Conservation (phyloP, 352 stramenopile species). For the Phytophthora gonapodyides region DNA sequence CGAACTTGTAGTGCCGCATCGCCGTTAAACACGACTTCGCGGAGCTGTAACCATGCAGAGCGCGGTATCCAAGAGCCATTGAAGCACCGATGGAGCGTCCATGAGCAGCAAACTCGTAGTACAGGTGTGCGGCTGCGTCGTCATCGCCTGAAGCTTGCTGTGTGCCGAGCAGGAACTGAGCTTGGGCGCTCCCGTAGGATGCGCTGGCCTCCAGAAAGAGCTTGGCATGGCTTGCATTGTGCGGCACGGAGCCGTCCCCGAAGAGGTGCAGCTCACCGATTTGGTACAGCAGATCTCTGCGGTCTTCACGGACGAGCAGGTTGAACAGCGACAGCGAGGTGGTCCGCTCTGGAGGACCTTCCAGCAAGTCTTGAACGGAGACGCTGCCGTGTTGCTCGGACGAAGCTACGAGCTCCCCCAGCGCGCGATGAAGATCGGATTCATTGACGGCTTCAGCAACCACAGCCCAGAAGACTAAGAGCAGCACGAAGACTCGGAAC, state of each 20-base stretch:
- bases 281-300: conserved; percentile 36
- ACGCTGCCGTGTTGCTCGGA: background rate
- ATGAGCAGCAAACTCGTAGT: conserved; percentile 65
- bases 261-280: conserved; percentile 50
- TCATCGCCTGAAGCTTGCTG: conserved; percentile 26
- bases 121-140: conserved; percentile 35
- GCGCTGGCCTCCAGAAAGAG: conserved; percentile 54
- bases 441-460: conserved; percentile 11
- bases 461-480: conserved; percentile 17
- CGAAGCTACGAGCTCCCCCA: conserved; percentile 23
- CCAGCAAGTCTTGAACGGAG: conserved; percentile 24
- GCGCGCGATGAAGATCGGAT: conserved; percentile 18
- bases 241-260: conserved; percentile 8
- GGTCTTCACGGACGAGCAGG: conserved; percentile 22
- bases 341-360: conserved; percentile 19
- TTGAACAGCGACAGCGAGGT: conserved; percentile 31
- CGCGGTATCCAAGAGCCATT: conserved; percentile 77
- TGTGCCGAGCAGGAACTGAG: conserved; percentile 56
- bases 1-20: conserved; percentile 77
- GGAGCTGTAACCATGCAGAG: conserved; percentile 57
- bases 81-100: conserved; percentile 44
- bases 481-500: conserved; percentile 11
- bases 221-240: conserved; percentile 29
- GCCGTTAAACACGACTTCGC: conserved; percentile 57
- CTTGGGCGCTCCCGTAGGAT: conserved; percentile 22